phyloP scores from a whole-genome alignment of 371 early-diverging fungal genomes.

The Apophysomyces trapeziformis region DNA sequence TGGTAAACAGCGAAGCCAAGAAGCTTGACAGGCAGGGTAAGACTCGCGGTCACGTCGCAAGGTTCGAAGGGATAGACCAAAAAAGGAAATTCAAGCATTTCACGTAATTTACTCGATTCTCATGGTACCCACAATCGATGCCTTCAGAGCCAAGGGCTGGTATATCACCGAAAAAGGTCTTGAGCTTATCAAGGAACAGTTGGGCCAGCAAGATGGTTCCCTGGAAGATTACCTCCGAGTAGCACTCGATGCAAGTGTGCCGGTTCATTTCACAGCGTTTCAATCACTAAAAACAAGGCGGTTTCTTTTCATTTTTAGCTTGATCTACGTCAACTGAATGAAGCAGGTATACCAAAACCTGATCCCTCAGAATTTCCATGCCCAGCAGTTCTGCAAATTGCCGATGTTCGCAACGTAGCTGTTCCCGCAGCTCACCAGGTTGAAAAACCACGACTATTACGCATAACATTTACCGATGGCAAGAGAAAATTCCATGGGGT shows the following conservation, averaged over 20 bases:
- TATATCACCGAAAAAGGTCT: slow-evolving; percentile 25
- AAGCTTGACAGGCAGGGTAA: not conserved
- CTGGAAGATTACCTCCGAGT: slow-evolving; percentile 30
- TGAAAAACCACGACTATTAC: slow-evolving; percentile 41
- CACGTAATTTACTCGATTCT: not conserved
- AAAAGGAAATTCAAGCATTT: not conserved
- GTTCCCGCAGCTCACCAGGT: slow-evolving; percentile 39
- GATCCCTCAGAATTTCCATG: slow-evolving; percentile 21
- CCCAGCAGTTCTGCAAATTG: slow-evolving; percentile 42
- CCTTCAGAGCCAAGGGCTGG: slow-evolving; percentile 24
- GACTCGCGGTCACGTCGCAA: not conserved
- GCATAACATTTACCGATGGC: slow-evolving; percentile 42
- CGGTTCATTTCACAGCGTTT: not conserved
- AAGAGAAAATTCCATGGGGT: slow-evolving; percentile 42
- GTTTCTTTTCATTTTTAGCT: slow-evolving; percentile 24
- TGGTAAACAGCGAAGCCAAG: not conserved
- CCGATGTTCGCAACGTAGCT: slow-evolving; percentile 41
- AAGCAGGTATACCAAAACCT: slow-evolving; percentile 30
- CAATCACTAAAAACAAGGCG: too few species aligned
- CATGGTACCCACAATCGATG: slow-evolving; percentile 6
- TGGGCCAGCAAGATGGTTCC: slow-evolving; percentile 16
- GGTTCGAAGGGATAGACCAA: not conserved
- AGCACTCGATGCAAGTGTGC: slow-evolving; percentile 40
- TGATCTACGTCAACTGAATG: slow-evolving; percentile 38
- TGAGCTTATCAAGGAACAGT: slow-evolving; percentile 16